Evolutionary conservation across 2,329 filamentous ascomycete genomes (phyloP), one percentile per base, ranked within the genome.

Genomic region (Malbranchea zuffiana): DNA sequence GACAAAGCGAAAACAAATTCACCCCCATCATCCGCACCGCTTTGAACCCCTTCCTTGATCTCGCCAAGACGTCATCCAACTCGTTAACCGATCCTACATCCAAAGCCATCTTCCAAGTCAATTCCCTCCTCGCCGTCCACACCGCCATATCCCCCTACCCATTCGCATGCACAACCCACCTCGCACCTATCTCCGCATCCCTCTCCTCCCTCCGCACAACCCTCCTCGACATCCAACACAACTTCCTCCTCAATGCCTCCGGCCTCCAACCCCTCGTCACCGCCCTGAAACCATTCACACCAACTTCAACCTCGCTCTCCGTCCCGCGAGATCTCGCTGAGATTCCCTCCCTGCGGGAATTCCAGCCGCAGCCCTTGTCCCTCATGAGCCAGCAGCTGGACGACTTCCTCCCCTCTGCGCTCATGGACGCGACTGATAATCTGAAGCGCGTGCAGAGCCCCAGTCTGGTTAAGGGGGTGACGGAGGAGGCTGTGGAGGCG

Each of bases 361-460:
- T 84, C 51, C 71, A 78, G 41, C 69, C 74, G 0, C 61, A 69
- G 4, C 59, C 69, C 0, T 66, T 96, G n/a, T 62, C 71, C 1
- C 62, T 68, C 33, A 77, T 80, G 2, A 83, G 83, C 49, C 82
- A 87, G 50, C 72, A 71, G 26, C 68, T 98, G 5, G 90, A 98
- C 52, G 78, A 85, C 43, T 98, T 96, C 61, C 66, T 98, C 16
- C 87, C 90, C 0, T 92, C 85, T 1, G 90, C 88, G 2, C 69
- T 94, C 19, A 88, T 95, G 68, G 90, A 98, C 55, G 87, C 87
- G 2, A 77, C 83, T 49, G 82, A 90, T 34, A 83, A 85, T 42
- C 60, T 96, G 17, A 80, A 79, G 45, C 67, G 74, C 27, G 62
- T 98, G 1, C 77, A 81, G 44, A 82, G 83, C 50, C 74, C 81